Conservation (phyloP, 768 basidiomycete genomes). For the Nidularia pulvinata region DNA sequence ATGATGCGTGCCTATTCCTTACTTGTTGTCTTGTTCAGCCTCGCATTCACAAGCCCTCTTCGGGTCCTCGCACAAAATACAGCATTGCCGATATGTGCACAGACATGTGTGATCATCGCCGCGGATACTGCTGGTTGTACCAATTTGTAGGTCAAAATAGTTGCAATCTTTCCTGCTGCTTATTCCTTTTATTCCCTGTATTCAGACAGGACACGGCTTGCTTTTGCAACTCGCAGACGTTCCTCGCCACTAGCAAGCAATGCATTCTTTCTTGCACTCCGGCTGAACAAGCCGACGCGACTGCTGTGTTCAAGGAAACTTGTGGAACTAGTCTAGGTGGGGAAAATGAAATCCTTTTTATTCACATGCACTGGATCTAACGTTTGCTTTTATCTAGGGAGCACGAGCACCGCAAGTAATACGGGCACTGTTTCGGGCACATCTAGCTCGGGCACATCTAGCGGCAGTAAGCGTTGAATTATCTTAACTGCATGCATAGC, state of each 20-base stretch:
- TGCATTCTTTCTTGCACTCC: background rate
- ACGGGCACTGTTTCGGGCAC: too few species aligned
- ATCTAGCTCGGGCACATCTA: too few species aligned
- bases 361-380: too few species aligned
- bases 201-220: background rate
- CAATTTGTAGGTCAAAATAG: background rate
- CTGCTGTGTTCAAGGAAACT: background rate
- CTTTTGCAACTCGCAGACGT: background rate
- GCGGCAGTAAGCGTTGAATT: too few species aligned
- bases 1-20: background rate
- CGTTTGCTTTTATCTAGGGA: too few species aligned
- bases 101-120: background rate
- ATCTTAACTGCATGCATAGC: too few species aligned
- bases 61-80: background rate
- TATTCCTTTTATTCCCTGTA: background rate
- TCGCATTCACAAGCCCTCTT: background rate
- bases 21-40: background rate
- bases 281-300: background rate
- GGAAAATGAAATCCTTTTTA: conserved; percentile 1
- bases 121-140: background rate
- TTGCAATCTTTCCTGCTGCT: background rate
- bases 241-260: background rate
- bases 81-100: background rate
- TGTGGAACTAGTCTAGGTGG: background rate
- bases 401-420: too few species aligned